Evolutionary conservation across 2,329 filamentous ascomycete genomes (phyloP).

Genomic region (Fusarium verticillioides): DNA sequence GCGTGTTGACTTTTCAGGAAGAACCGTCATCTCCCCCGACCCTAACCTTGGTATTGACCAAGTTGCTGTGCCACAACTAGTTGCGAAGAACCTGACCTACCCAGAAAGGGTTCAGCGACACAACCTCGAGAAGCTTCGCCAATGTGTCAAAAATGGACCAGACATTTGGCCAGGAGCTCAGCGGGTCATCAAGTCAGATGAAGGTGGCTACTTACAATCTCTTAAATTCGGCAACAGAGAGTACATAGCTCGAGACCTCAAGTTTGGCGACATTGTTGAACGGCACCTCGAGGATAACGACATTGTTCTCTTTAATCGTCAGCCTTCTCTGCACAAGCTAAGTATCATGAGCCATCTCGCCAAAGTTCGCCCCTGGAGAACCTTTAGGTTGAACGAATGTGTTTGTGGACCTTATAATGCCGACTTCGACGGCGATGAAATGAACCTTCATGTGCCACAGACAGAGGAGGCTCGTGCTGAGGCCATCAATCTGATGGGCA

Average conservation of each 20-base stretch:
- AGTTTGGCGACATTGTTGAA: constrained; percentile 89
- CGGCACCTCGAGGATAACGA: constrained; percentile 95
- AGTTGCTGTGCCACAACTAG: constrained; percentile 88
- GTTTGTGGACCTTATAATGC: constrained; percentile 98
- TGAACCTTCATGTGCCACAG: constrained; percentile 98
- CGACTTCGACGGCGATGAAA: constrained; percentile 98
- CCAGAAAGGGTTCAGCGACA: constrained; percentile 87
- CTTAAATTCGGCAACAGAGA: constrained; percentile 78
- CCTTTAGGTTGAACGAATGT: constrained; percentile 97
- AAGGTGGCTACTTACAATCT: constrained; percentile 74
- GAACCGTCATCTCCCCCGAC: constrained; percentile 97
- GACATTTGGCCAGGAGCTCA: constrained; percentile 90
- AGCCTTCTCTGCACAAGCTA: constrained; percentile 96
- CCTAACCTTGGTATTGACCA: constrained; percentile 94
- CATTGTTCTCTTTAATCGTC: constrained; percentile 96
- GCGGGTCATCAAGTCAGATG: constrained; percentile 77
- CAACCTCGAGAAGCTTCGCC: constrained; percentile 84
- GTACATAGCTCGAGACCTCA: constrained; percentile 74
- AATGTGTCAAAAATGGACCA: constrained; percentile 79
- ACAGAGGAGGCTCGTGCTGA: constrained; percentile 96
- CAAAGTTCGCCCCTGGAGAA: constrained; percentile 94
- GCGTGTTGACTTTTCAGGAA: constrained; percentile 96
- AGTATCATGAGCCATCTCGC: constrained; percentile 97
- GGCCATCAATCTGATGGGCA: constrained; percentile 96
- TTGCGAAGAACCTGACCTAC: constrained; percentile 97